phyloP scores from a whole-genome alignment of 2,329 filamentous ascomycete species.

The Aureobasidium uvarum region DNA sequence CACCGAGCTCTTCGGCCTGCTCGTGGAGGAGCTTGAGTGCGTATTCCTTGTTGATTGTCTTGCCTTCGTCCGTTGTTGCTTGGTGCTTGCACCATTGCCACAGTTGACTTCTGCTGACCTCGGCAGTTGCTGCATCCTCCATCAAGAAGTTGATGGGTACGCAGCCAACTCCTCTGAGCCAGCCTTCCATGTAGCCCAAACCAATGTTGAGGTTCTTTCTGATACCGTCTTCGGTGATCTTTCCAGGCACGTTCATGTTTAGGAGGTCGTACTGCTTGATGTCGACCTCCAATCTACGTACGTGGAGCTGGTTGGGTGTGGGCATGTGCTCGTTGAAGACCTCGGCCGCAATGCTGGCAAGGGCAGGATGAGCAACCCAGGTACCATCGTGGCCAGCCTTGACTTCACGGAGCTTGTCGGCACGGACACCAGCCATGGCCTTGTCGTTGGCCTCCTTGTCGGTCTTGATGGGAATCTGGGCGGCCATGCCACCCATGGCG shows the following conservation, averaged over 20 bases:
- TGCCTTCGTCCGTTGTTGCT: conserved; percentile 78
- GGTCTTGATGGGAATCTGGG: conserved; percentile 98
- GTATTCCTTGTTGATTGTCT: conserved; percentile 90
- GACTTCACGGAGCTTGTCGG: conserved; percentile 95
- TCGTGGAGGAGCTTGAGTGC: conserved; percentile 83
- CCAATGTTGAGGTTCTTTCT: conserved; percentile 97
- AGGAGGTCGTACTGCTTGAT: conserved; percentile 86
- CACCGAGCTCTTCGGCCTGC: conserved; percentile 70
- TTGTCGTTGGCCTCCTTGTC: conserved; percentile 86
- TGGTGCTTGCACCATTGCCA: conserved; percentile 90
- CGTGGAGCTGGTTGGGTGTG: conserved; percentile 92
- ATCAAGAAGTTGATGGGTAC: conserved; percentile 98
- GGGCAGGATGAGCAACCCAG: conserved; percentile 95
- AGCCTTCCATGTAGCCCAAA: conserved; percentile 97
- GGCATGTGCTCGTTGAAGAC: conserved; percentile 99
- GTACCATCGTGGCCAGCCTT: conserved; percentile 94
- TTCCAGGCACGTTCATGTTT: conserved; percentile 96
- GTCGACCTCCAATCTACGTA: conserved; percentile 83
- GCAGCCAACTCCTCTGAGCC: conserved; percentile 91
- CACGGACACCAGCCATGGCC: conserved; percentile 88
- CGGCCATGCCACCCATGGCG: conserved; percentile 98
- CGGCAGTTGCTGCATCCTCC: conserved; percentile 97
- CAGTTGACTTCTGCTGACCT: conserved; percentile 89
- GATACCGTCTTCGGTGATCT: conserved; percentile 90
- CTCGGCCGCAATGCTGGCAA: conserved; percentile 82